These are phyloP conservation scores for Saccharomyces jurei DNA, from an alignment of 805 yeast species.

Conservation along the genomic window DNA sequence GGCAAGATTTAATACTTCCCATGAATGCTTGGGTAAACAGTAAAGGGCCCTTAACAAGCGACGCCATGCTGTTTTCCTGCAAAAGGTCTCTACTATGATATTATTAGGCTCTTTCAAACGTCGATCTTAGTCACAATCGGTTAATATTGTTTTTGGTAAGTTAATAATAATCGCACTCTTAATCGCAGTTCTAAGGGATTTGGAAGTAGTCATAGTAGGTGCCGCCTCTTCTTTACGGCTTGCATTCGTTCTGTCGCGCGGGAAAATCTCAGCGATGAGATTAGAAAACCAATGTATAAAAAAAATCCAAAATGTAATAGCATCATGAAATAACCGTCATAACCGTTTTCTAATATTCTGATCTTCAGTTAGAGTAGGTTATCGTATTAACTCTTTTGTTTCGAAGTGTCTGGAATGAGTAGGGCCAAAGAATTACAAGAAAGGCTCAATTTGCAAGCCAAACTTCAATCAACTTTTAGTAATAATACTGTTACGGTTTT, in stretches of 20 bases:
- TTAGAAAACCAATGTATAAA: neutral
- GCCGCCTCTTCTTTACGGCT: neutral
- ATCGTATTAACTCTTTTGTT: neutral
- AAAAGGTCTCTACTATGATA: too few relatives aligned
- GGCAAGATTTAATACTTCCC: too few relatives aligned
- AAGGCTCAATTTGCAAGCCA: conserved; percentile 27
- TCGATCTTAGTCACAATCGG: too few relatives aligned
- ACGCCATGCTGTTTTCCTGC: too few relatives aligned
- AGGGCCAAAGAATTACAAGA: conserved; percentile 30
- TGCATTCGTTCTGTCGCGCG: neutral
- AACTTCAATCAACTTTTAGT: conserved; percentile 23
- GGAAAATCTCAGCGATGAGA: neutral
- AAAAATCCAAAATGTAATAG: neutral
- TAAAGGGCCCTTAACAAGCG: too few relatives aligned
- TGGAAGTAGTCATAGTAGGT: neutral
- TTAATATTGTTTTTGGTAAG: too few relatives aligned
- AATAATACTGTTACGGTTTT: conserved; percentile 18
- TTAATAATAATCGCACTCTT: too few relatives aligned
- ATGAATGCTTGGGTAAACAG: too few relatives aligned
- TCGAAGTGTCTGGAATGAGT: conserved; percentile 15
- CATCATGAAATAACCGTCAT: neutral
- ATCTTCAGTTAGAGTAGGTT: neutral
- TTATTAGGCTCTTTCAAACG: neutral
- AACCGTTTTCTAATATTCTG: neutral
- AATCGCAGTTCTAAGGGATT: neutral